phyloP scores from a whole-genome alignment of 257 asterid genomes.

The Solanum lycopersicoides region DNA sequence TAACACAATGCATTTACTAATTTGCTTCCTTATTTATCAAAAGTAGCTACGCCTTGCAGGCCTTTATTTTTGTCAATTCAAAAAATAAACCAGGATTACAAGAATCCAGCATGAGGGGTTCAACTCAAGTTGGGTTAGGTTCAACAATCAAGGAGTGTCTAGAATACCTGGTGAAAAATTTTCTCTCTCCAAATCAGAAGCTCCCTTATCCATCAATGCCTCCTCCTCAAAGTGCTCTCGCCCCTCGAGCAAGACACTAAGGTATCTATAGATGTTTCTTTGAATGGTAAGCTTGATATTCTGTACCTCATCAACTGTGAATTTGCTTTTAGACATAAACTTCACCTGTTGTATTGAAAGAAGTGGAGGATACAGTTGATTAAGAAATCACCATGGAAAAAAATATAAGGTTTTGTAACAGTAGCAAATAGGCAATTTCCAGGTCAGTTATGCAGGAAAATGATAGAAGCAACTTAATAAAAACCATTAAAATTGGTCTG shows the following conservation, averaged over 20 bases:
- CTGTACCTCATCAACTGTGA: conserved; percentile 42
- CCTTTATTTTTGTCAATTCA: background rate
- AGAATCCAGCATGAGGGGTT: background rate
- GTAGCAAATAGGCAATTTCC: background rate
- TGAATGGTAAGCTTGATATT: conserved; percentile 45
- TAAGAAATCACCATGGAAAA: background rate
- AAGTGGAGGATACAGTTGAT: background rate
- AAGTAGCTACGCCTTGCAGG: background rate
- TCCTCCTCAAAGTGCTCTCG: conserved; percentile 59
- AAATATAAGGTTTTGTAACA: background rate
- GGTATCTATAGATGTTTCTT: conserved; percentile 42
- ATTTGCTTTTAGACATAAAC: conserved; percentile 34
- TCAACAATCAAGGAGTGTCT: background rate
- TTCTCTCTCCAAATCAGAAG: conserved; percentile 11
- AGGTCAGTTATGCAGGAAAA: background rate
- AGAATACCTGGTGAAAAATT: conserved; percentile 26
- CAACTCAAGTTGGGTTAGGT: background rate
- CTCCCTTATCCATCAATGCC: conserved; percentile 6
- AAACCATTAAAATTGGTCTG: background rate
- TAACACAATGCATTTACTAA: background rate
- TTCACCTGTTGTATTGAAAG: conserved; percentile 36
- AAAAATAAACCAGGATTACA: background rate
- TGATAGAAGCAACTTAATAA: background rate
- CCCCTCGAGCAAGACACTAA: conserved; percentile 47
- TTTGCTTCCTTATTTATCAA: background rate